Evolutionary conservation across 768 basidiomycete species (phyloP), one percentile per base, ranked within the genome.

Genomic region (Daedaleopsis nitida): DNA sequence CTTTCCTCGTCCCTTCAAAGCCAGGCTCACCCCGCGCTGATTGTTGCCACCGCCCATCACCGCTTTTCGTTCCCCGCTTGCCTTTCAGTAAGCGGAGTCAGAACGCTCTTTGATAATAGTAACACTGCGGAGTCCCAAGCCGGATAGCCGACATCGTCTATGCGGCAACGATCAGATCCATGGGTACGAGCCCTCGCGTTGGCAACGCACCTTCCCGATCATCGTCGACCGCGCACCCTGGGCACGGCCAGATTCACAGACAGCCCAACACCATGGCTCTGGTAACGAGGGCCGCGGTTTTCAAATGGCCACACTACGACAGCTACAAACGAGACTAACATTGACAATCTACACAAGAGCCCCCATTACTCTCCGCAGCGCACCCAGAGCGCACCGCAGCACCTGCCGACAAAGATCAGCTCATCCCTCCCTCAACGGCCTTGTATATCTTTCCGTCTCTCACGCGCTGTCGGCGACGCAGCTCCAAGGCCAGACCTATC

Each of bases 381-480:
- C 17, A 19, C 11, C 1, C 38, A 13, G 5, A 11, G 42, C 54
- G 54, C 54, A 47, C 45, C 19, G 24, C 24, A 21, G 47, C 14
- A n/a, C 24, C 47, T 5, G 23, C n/a, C 47, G 19, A 34, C 52
- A 43, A 44, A 48, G 35, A 32, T 62, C 58, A 69, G 53, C 75
- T 74, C 86, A 88, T 85, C 37, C 85, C 87, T 21, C 87, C 85
- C 67, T 94, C 92, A 2, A 98, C 86, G 10, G 83, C 79, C 75
- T 95, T 96, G 81, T 98, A 98, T 52, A 82, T 75, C 72, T 94
- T 94, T 5, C 88, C 89, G 14, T 85, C 85, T 49, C 78, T 77
- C 51, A 77, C 78, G 59, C 88, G 78, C 61, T 83, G 75, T 58
- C 78, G 79, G 51, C 67, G 74, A 1, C 77, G 77, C 71, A 80